A percentile compares a stretch with the other conserved stretches of the same genome.
These are phyloP conservation scores for Macroventuria anomochaeta DNA, from an alignment of 2,329 filamentous ascomycete genomes.

Conservation along the genomic window DNA sequence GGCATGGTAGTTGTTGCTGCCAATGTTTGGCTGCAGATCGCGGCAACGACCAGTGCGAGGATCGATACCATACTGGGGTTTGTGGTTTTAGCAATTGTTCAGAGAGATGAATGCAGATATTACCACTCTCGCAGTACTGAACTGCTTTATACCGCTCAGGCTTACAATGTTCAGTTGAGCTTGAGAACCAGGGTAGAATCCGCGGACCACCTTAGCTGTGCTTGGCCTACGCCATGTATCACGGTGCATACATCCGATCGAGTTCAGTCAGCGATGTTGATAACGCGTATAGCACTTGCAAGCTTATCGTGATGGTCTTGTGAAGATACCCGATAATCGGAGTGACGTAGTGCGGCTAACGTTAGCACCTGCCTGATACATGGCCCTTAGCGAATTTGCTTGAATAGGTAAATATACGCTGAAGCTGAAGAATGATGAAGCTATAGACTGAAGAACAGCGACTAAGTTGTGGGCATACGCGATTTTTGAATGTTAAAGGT, in stretches of 20 bases:
- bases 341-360: conserved; percentile 27
- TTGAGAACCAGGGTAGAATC: background rate
- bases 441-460: background rate
- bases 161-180: background rate
- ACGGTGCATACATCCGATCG: background rate
- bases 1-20: conserved; percentile 35
- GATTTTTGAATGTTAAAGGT: too few relatives aligned
- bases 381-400: background rate
- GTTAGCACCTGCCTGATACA: conserved; percentile 26
- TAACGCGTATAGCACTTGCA: conserved; percentile 13
- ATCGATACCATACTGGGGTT: conserved; percentile 2
- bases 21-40: conserved; percentile 17
- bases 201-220: background rate
- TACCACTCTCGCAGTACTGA: conserved; percentile 2
- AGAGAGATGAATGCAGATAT: background rate
- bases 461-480: background rate
- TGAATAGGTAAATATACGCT: background rate
- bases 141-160: background rate
- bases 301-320: conserved; percentile 25
- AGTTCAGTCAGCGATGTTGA: conserved; percentile 21
- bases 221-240: conserved; percentile 1
- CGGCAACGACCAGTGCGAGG: conserved; percentile 1
- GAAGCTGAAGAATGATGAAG: background rate
- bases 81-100: background rate
- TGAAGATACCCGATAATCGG: conserved; percentile 27